phyloP scores from a whole-genome alignment of 495 filamentous ascomycete species.

The Choiromyces venosus region DNA sequence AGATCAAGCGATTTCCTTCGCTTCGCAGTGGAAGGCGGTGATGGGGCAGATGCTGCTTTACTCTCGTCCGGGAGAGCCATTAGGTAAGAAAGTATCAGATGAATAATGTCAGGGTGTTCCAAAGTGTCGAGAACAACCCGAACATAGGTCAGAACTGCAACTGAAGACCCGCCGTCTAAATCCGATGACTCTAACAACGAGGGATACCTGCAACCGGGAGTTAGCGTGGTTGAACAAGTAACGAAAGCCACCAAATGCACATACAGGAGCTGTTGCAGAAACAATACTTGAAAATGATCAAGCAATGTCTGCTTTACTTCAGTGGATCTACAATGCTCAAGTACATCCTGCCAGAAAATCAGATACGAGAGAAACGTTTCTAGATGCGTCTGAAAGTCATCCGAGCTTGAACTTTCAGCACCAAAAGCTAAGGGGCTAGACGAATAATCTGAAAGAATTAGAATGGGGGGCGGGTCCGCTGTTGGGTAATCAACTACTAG shows the following conservation, averaged over 20 bases:
- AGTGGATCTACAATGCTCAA: constrained; percentile 85
- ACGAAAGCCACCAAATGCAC: constrained; percentile 35
- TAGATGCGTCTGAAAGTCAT: constrained; percentile 69
- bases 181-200: constrained; percentile 95
- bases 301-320: constrained; percentile 88
- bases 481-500: constrained; percentile 57
- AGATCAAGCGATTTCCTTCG: constrained; percentile 84
- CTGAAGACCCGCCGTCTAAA: constrained; percentile 89
- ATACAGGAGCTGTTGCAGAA: constrained; percentile 89
- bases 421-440: constrained; percentile 57
- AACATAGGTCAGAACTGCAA: constrained; percentile 91
- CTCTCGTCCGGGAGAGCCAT: constrained; percentile 63
- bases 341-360: constrained; percentile 94
- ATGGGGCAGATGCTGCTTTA: constrained; percentile 27
- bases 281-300: constrained; percentile 95
- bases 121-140: constrained; percentile 82
- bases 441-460: constrained; percentile 78
- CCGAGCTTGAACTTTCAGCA: constrained; percentile 63
- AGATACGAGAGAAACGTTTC: constrained; percentile 92
- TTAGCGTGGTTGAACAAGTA: constrained; percentile 18
- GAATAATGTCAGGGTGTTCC: constrained; percentile 85
- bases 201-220: constrained; percentile 62
- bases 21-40: constrained; percentile 54
- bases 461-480: constrained; percentile 68
- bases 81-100: constrained; percentile 88